Percentiles rank a stretch among this genome's conserved stretches.
Evolutionary conservation across 768 basidiomycete species (phyloP).

Genomic region (Leccinellum rugosiceps): DNA sequence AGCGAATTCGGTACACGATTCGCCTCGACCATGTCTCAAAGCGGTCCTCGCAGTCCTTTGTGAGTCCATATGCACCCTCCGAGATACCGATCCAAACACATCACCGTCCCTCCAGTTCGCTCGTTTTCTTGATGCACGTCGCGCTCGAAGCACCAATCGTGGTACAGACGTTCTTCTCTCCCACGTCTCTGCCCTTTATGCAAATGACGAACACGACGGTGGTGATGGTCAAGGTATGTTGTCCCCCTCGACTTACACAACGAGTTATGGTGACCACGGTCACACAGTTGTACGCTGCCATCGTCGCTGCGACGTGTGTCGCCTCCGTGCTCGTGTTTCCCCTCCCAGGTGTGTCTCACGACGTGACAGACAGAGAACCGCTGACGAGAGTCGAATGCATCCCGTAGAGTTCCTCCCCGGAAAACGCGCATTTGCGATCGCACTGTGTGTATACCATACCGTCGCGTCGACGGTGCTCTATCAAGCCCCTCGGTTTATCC

Average conservation of each 20-base stretch:
- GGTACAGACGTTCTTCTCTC: slow-evolving; percentile 69
- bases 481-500: slow-evolving; percentile 78
- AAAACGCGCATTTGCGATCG: slow-evolving; percentile 79
- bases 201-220: slow-evolving; percentile 81
- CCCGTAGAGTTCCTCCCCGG: slow-evolving; percentile 74
- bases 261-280: neutral
- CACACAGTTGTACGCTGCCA: slow-evolving; percentile 62
- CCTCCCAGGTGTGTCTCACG: slow-evolving; percentile 56
- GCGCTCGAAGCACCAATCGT: slow-evolving; percentile 77
- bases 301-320: slow-evolving; percentile 60
- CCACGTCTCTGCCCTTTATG: slow-evolving; percentile 64
- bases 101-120: slow-evolving; percentile 40
- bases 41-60: slow-evolving; percentile 38
- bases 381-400: neutral
- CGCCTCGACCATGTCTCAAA: slow-evolving; percentile 16
- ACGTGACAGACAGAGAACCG: no score
- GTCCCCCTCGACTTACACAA: neutral
- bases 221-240: slow-evolving; percentile 64
- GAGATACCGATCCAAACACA: neutral
- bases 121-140: slow-evolving; percentile 75
- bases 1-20: neutral
- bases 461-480: slow-evolving; percentile 70
- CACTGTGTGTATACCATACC: slow-evolving; percentile 73
- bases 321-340: slow-evolving; percentile 60
- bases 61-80: slow-evolving; percentile 21